Evolutionary conservation across 1,284 basidiomycete species (phyloP).

Genomic region (Schizopora paradoxa): DNA sequence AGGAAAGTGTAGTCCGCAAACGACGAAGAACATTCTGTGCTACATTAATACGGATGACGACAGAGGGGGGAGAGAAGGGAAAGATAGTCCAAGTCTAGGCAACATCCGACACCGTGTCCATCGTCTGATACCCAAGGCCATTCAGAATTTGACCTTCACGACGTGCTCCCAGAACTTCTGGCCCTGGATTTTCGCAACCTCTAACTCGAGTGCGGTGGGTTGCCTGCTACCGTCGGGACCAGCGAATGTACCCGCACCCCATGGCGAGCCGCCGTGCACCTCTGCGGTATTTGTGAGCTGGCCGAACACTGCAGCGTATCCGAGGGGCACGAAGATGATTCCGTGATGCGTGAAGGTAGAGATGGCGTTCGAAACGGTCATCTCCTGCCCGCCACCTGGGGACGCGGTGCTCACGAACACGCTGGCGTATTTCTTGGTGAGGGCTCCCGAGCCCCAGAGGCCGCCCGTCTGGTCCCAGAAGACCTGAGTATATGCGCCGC

Average conservation of each 20-base stretch:
- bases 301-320: constrained; percentile 57
- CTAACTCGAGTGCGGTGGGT: constrained; percentile 58
- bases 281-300: constrained; percentile 56
- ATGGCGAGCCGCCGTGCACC: constrained; percentile 72
- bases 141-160: constrained; percentile 35
- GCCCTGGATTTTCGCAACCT: constrained; percentile 64
- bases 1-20: too few relatives aligned
- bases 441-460: constrained; percentile 68
- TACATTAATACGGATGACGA: too few relatives aligned
- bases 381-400: constrained; percentile 71
- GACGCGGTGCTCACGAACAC: constrained; percentile 65
- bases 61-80: too few relatives aligned
- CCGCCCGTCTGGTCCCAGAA: constrained; percentile 81
- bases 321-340: constrained; percentile 74
- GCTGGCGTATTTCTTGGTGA: constrained; percentile 78
- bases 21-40: too few relatives aligned
- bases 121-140: too few relatives aligned
- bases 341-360: constrained; percentile 82
- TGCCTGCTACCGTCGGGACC: constrained; percentile 57
- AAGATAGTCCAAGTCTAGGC: too few relatives aligned
- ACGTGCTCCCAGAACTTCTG: constrained; percentile 50
- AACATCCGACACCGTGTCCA: too few relatives aligned
- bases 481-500: constrained; percentile 36
- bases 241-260: constrained; percentile 72
- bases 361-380: constrained; percentile 58